Conservation (phyloP, 2,329 filamentous ascomycete species). For the Aspergillus alliaceus region DNA sequence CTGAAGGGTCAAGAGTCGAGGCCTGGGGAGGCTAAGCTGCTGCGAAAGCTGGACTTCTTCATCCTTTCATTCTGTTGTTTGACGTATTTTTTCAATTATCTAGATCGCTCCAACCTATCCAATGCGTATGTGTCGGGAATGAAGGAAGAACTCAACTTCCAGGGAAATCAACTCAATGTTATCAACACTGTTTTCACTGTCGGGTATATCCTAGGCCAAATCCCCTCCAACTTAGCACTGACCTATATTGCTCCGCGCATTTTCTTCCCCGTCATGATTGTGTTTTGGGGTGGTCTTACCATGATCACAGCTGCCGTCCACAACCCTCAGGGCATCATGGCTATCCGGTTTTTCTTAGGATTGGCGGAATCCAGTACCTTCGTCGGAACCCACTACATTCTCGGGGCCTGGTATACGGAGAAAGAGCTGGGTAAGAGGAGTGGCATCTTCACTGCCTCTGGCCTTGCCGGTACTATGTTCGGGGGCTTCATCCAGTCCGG, state of each 20-base stretch:
- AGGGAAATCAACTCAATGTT: constrained; percentile 30
- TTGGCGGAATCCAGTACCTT: constrained; percentile 34
- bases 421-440: constrained; percentile 39
- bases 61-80: constrained; percentile 48
- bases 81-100: constrained; percentile 50
- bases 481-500: constrained; percentile 38
- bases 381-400: constrained; percentile 38
- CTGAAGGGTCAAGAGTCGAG: not conserved
- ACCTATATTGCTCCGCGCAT: constrained; percentile 26
- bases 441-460: constrained; percentile 36
- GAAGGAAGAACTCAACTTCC: constrained; percentile 33
- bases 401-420: constrained; percentile 47
- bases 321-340: constrained; percentile 32
- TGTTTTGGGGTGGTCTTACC: constrained; percentile 33
- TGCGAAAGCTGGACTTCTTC: constrained; percentile 42
- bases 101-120: constrained; percentile 49
- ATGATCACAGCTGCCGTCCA: constrained; percentile 33
- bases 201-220: constrained; percentile 25
- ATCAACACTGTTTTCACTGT: constrained; percentile 28
- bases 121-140: constrained; percentile 49
- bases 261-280: constrained; percentile 30
- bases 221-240: constrained; percentile 26
- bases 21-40: not conserved
- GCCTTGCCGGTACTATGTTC: constrained; percentile 38
- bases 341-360: constrained; percentile 40